Evolutionary conservation across 352 stramenopile genomes (phyloP).

Genomic region (Globisporangium alternatum): DNA sequence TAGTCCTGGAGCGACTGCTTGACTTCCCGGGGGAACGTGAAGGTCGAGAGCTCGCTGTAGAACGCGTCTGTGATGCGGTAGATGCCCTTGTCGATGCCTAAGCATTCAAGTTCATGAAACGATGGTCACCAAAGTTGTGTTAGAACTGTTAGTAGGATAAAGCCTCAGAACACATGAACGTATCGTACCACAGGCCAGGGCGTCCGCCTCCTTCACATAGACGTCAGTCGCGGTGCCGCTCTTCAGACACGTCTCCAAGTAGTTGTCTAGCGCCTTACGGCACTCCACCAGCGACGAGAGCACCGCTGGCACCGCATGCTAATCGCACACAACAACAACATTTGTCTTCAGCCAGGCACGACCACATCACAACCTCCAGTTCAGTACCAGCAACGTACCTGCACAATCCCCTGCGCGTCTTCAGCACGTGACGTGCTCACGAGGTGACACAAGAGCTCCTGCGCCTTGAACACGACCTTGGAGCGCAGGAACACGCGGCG

Average conservation of each 20-base stretch:
- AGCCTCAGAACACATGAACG: neutral
- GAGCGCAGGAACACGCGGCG: constrained; percentile 37
- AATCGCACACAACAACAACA: neutral
- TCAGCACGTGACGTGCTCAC: constrained; percentile 53
- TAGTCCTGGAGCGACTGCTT: constrained; percentile 52
- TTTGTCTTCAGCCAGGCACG: neutral
- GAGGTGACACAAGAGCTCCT: constrained; percentile 58
- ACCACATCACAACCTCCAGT: neutral
- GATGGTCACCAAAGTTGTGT: neutral
- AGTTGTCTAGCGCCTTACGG: constrained; percentile 53
- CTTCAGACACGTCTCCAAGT: constrained; percentile 72
- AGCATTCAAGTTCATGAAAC: neutral
- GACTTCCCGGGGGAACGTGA: constrained; percentile 44
- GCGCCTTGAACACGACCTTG: constrained; percentile 45
- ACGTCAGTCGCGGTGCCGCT: constrained; percentile 52
- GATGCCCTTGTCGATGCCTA: constrained; percentile 76
- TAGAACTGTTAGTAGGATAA: neutral
- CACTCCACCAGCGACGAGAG: constrained; percentile 70
- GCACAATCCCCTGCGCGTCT: constrained; percentile 62
- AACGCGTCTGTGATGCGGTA: constrained; percentile 76
- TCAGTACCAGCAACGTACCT: constrained; percentile 35
- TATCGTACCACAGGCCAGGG: constrained; percentile 48
- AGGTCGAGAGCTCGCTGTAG: constrained; percentile 53
- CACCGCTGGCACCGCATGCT: constrained; percentile 69
- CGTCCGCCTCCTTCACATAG: constrained; percentile 59